Evolutionary conservation across 768 basidiomycete genomes (phyloP), one percentile per base, ranked within the genome.

Genomic region (Amanita inopinata): DNA sequence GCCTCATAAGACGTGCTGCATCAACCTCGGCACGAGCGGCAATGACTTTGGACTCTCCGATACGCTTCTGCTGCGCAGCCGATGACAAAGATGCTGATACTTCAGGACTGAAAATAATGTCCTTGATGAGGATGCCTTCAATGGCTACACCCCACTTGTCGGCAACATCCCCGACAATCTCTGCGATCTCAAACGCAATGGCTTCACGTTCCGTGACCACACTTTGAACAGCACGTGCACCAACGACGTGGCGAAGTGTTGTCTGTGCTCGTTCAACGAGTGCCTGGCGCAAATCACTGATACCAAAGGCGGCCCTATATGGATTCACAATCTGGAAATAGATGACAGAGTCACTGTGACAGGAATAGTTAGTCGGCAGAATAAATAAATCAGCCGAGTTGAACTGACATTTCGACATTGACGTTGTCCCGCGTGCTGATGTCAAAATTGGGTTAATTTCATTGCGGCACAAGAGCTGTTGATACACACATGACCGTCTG

Each of bases 61-160:
- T 80, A 47, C 94, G 78, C 75, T 96, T 96, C 65, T 94, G 91
- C 57, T 96, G 93, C 14, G 94, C 94, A 27, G 94, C 94, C 49
- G 84, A 87, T 9, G 91, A 94, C 37, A 99, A 73, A 12, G 88
- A 89, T 6, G 89, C 82, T 40, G 91, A 80, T 12, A 99, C 78
- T 46, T 97, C 94, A 36, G 83, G 48, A 41, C 83, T 84, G 73
- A 97, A 96, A 63, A 92, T 83, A 63, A 92, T 89, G 60, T 90
- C 88, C 66, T 89, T 89, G 69, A 89, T 87, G 58, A 96, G 79
- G 64, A 98, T 93, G 39, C 88, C 87, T 61, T 97, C 94, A 59
- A 97, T 93, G 20, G 85, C 73, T 32, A 98, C 94, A 59, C 94
- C 94, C 94, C 94, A 97, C 60, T 89, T 89, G 64, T 89, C 88